phyloP scores from a whole-genome alignment of 2,329 filamentous ascomycete species.

The Xylariaceae sp. region DNA sequence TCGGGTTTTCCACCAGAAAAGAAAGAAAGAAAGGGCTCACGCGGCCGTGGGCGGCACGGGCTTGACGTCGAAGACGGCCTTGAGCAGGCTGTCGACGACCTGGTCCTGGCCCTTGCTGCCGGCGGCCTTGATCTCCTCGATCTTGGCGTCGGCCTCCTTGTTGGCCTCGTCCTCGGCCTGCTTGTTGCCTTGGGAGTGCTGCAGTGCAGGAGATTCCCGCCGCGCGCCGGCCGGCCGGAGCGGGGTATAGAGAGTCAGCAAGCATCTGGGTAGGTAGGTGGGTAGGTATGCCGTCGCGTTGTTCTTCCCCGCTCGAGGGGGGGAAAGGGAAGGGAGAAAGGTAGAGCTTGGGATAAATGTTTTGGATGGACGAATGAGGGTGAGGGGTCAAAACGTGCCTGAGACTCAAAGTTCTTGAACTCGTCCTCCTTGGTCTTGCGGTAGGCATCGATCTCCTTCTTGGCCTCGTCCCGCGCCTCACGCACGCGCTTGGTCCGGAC shows the following conservation, averaged over 20 bases:
- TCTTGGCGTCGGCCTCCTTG: conserved; percentile 72
- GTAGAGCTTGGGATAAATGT: no score
- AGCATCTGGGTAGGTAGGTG: no score
- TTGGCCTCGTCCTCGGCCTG: conserved; percentile 71
- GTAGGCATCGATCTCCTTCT: conserved; percentile 96
- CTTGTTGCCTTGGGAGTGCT: conserved; percentile 89
- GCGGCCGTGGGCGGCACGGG: conserved; percentile 44
- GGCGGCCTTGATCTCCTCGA: conserved; percentile 72
- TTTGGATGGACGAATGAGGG: no score
- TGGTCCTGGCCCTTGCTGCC: conserved; percentile 72
- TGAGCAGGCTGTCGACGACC: conserved; percentile 76
- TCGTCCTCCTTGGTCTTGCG: conserved; percentile 83
- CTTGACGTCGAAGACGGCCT: conserved; percentile 77
- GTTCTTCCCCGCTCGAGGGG: conserved; percentile 1
- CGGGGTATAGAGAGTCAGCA: no score
- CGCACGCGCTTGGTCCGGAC: conserved; percentile 93
- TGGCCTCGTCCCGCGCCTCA: conserved; percentile 91
- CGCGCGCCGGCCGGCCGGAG: no score
- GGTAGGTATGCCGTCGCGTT: no score
- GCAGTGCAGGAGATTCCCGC: no score
- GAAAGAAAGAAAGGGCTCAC: no score
- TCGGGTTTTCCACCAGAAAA: no score
- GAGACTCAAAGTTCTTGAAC: conserved; percentile 87
- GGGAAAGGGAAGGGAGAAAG: neutral
- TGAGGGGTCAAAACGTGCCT: conserved; percentile 31